Conservation (phyloP, 345 rosid genomes). For the Aquilaria malaccensis region DNA sequence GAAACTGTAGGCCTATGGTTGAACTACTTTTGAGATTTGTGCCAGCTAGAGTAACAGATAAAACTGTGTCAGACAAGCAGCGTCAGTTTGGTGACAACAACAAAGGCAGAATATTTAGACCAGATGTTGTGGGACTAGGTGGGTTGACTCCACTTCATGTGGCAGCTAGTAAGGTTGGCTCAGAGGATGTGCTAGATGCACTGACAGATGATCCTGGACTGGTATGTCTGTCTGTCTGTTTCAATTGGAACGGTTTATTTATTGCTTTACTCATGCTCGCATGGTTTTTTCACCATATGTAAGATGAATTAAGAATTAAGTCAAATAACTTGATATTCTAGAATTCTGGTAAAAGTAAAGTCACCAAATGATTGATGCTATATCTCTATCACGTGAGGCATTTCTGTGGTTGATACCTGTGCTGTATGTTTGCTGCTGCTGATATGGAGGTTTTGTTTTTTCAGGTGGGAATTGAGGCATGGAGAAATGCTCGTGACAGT, state of each 20-base stretch:
- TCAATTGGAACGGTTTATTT: too few relatives aligned
- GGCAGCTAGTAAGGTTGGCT: constrained; percentile 52
- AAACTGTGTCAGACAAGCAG: constrained; percentile 21
- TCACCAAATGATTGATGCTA: not conserved
- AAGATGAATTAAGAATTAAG: too few relatives aligned
- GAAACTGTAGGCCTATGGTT: constrained; percentile 47
- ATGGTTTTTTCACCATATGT: too few relatives aligned
- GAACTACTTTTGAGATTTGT: constrained; percentile 43
- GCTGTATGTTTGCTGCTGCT: constrained; percentile 3
- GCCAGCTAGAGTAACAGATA: constrained; percentile 23
- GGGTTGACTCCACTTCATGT: constrained; percentile 78
- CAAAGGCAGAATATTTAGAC: constrained; percentile 29
- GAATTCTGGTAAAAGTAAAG: too few relatives aligned
- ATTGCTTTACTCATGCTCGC: too few relatives aligned
- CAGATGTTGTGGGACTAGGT: constrained; percentile 45
- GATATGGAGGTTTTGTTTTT: constrained; percentile 6
- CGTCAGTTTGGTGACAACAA: constrained; percentile 10
- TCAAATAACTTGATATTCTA: not conserved
- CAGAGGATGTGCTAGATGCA: constrained; percentile 52
- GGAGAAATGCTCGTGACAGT: constrained; percentile 50
- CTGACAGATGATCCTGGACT: constrained; percentile 58
- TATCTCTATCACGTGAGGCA: not conserved
- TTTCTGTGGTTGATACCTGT: not conserved
- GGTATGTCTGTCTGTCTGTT: constrained; percentile 25
- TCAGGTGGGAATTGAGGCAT: constrained; percentile 54